These are phyloP conservation scores for Saxophila tyrrhenica DNA, from an alignment of 495 filamentous ascomycete species.

Conservation along the genomic window DNA sequence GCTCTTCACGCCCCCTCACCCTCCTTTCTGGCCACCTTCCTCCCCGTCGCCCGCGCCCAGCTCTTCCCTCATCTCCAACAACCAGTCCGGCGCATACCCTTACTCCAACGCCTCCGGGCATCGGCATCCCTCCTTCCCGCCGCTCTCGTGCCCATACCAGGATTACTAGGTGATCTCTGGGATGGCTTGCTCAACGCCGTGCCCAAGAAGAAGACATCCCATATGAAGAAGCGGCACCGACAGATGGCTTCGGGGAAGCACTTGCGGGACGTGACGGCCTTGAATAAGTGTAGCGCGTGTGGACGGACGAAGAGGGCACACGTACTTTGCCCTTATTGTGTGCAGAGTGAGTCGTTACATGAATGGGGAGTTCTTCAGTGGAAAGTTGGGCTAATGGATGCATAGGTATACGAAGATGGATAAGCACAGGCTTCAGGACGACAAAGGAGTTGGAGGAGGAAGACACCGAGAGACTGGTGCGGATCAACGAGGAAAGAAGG, in stretches of 20 bases:
- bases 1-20: slow-evolving; percentile 22
- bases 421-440: slow-evolving; percentile 13
- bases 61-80: slow-evolving; percentile 21
- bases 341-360: slow-evolving; percentile 41
- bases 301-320: slow-evolving; percentile 81
- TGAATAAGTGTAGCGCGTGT: slow-evolving; percentile 82
- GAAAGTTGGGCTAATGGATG: background rate
- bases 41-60: slow-evolving; percentile 25
- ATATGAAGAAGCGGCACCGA: slow-evolving; percentile 87
- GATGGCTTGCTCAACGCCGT: slow-evolving; percentile 85
- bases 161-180: slow-evolving; percentile 67
- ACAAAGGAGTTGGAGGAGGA: slow-evolving; percentile 10
- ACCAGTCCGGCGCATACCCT: slow-evolving; percentile 16
- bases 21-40: slow-evolving; percentile 24
- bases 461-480: slow-evolving; percentile 1
- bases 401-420: slow-evolving; percentile 18
- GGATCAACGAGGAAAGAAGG: background rate
- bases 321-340: slow-evolving; percentile 75
- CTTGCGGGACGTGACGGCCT: slow-evolving; percentile 71
- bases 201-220: slow-evolving; percentile 97
- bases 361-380: background rate
- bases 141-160: slow-evolving; percentile 28
- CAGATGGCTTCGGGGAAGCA: slow-evolving; percentile 82
- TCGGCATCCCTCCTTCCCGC: slow-evolving; percentile 16
- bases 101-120: slow-evolving; percentile 13